These are phyloP conservation scores for Dendryphion nanum DNA, from an alignment of 2,329 filamentous ascomycete species.

Conservation along the genomic window DNA sequence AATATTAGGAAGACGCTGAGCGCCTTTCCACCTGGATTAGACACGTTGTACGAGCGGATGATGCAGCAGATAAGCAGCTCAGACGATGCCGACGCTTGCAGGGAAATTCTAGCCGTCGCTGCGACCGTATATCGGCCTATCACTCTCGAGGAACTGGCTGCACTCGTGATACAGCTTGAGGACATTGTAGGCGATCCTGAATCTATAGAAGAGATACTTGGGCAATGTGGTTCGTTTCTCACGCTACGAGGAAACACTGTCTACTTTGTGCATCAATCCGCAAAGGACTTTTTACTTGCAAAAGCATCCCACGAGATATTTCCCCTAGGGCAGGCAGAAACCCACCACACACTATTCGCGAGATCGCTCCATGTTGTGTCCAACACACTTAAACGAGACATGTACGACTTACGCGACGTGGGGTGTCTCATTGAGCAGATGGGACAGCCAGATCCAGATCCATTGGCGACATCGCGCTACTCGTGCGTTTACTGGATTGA, in stretches of 20 bases:
- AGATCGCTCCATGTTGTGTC: slow-evolving; percentile 29
- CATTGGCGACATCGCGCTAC: slow-evolving; percentile 20
- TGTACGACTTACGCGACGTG: slow-evolving; percentile 15
- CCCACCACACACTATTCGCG: slow-evolving; percentile 3
- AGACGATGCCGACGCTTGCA: slow-evolving; percentile 29
- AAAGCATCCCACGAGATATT: slow-evolving; percentile 1
- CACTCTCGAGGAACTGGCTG: slow-evolving; percentile 32
- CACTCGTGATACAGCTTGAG: slow-evolving; percentile 13
- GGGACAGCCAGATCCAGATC: slow-evolving; percentile 18
- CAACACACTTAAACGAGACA: slow-evolving; percentile 19
- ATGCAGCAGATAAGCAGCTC: slow-evolving; percentile 28
- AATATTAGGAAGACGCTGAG: slow-evolving; percentile 12
- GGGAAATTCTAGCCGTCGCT: slow-evolving; percentile 33
- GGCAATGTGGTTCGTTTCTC: slow-evolving; percentile 2
- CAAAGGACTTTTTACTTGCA: slow-evolving; percentile 2
- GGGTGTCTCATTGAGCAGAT: slow-evolving; percentile 15
- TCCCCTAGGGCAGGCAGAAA: slow-evolving; percentile 6
- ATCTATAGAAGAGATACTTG: neutral
- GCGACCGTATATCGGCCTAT: slow-evolving; percentile 39
- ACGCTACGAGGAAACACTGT: slow-evolving; percentile 1
- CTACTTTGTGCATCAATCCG: slow-evolving; percentile 4
- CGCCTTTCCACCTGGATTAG: slow-evolving; percentile 36
- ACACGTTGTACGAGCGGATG: slow-evolving; percentile 42
- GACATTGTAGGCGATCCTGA: slow-evolving; percentile 3
- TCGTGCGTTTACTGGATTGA: slow-evolving; percentile 37